Evolutionary conservation across 1,284 basidiomycete species (phyloP).

Genomic region (Malassezia slooffiae): DNA sequence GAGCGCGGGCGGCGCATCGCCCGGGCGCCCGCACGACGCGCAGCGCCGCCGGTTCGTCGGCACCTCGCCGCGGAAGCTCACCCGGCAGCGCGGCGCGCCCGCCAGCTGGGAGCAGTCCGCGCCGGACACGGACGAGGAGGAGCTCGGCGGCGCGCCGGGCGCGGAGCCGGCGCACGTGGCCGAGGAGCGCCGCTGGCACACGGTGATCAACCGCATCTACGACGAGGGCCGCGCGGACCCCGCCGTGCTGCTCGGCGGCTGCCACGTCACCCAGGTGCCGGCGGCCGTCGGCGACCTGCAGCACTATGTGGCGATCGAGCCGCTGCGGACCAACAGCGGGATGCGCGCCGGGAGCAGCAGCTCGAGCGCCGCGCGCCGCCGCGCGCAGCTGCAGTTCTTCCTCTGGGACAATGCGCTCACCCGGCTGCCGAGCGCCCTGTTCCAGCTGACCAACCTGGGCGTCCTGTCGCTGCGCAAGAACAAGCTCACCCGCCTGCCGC

Average conservation of each 20-base stretch:
- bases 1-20: too few relatives aligned
- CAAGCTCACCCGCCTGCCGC: constrained; percentile 30
- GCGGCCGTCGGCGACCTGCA: constrained; percentile 20
- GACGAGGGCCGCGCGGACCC: constrained; percentile 14
- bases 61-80: constrained; percentile 14
- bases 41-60: constrained; percentile 10
- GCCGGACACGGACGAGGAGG: background rate
- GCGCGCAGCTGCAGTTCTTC: constrained; percentile 13
- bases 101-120: background rate
- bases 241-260: constrained; percentile 14
- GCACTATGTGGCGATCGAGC: constrained; percentile 21
- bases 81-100: background rate
- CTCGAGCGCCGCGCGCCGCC: too few relatives aligned
- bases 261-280: constrained; percentile 11
- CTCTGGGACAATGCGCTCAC: constrained; percentile 29
- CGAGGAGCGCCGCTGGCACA: constrained; percentile 6
- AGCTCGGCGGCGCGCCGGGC: background rate
- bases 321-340: constrained; percentile 8
- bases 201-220: constrained; percentile 14
- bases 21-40: too few relatives aligned
- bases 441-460: constrained; percentile 35
- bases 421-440: constrained; percentile 36
- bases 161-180: background rate
- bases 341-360: background rate
- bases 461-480: constrained; percentile 42